Base-by-base conservation (phyloP, 345 rosid genomes). In the Boechera stricta region DNA sequence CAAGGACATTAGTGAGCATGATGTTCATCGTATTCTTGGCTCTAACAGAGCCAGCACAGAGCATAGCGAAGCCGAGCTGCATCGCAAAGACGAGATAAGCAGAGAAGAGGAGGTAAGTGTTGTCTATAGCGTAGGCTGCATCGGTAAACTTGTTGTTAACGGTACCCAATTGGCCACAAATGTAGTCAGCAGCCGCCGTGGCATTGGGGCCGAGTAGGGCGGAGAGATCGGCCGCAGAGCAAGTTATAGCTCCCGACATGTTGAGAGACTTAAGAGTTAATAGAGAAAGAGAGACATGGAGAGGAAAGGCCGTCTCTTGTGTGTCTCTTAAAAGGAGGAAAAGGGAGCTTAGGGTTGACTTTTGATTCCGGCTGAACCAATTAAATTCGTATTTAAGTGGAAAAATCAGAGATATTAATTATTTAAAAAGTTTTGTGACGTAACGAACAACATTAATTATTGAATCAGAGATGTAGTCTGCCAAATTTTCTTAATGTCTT, bases 1-100 rank as follows among this genome's bases (percentile, higher is more conserved):
- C 98, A 28, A 93, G 93, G 58, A 93, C 97, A 82, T 93, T 93
- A 7, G 98, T 91, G 26, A 93, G 89, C 98, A 93, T 93, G 80
- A 93, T 93, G 84, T 91, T 93, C 97, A 91, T 91, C 44, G 98
- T 89, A 85, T 91, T 91, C 73, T 93, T 93, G 73, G 95, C 93
- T 15, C 97, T 86, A 18, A 93, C 98, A 33, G 98, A 93, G 2
- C 98, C 98, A 33, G 98, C 98, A 60, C 98, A 93, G 33, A 93
- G 93, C 97, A 93, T 93, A 72, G 98, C 98, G 51, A 93, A 93
- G 66, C 98, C 98, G 0, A 93, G 88, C 71, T 93, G 98, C 98
- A 93, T 93, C 42, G 97, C 80, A 78, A 93, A 93, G 69, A 91
- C 97, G 3, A 93, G 88, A 74, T 93, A 93, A 41, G 97, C 95